Percentiles rank a stretch among this genome's conserved stretches.
Evolutionary conservation across 2,329 filamentous ascomycete species (phyloP).

Genomic region (Penicillium sp.): DNA sequence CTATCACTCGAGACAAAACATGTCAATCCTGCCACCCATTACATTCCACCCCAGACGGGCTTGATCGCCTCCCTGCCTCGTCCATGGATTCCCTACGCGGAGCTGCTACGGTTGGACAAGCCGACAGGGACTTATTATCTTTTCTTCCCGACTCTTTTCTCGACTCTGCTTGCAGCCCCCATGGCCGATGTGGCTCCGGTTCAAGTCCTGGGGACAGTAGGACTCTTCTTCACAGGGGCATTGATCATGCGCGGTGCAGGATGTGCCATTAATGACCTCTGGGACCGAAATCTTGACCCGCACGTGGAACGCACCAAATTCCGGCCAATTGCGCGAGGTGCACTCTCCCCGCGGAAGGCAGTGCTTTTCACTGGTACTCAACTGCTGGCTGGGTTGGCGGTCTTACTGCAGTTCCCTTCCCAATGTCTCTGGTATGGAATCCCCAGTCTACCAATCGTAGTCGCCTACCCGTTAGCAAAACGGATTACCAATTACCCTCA

Average conservation of each 20-base stretch:
- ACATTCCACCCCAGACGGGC: conserved; percentile 44
- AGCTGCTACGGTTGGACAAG: conserved; percentile 50
- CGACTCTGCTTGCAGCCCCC: conserved; percentile 41
- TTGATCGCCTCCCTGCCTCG: conserved; percentile 43
- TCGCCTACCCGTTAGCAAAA: conserved; percentile 49
- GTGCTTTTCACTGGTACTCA: conserved; percentile 43
- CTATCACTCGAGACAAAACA: conserved; percentile 3
- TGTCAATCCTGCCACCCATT: conserved; percentile 27
- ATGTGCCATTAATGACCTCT: conserved; percentile 53
- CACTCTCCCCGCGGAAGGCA: conserved; percentile 42
- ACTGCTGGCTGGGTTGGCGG: conserved; percentile 38
- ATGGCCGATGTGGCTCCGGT: conserved; percentile 32
- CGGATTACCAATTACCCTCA: conserved; percentile 51
- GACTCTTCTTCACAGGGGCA: conserved; percentile 40
- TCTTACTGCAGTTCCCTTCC: conserved; percentile 41
- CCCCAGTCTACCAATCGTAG: conserved; percentile 41
- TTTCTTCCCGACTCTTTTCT: conserved; percentile 50
- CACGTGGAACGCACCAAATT: conserved; percentile 48
- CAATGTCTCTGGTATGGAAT: conserved; percentile 42
- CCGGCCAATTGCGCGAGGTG: conserved; percentile 49
- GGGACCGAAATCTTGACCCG: conserved; percentile 51
- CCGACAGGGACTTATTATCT: conserved; percentile 49
- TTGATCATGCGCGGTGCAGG: conserved; percentile 48
- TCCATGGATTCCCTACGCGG: conserved; percentile 51
- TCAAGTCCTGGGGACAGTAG: conserved; percentile 37